Evolutionary conservation across 148 eudicot genomes (phyloP).

Genomic region (Amaranthus cruentus): DNA sequence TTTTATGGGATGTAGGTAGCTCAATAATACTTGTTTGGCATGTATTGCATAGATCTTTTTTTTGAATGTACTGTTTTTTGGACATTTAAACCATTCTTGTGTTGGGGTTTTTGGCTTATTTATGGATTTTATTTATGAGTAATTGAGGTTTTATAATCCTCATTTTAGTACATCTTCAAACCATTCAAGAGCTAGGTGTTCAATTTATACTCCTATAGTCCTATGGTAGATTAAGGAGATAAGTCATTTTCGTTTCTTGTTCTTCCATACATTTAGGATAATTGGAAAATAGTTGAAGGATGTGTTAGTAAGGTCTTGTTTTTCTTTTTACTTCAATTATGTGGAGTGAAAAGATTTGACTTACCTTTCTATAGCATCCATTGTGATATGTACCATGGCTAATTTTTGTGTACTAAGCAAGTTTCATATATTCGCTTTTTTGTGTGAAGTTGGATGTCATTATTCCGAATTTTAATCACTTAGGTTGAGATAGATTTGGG

Average conservation of each 20-base stretch:
- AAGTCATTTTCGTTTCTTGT: too few species aligned
- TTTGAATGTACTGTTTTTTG: background rate
- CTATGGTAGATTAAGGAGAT: background rate
- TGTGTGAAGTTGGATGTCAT: too few species aligned
- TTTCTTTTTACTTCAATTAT: background rate
- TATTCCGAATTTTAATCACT: too few species aligned
- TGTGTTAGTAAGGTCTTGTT: conserved; percentile 1
- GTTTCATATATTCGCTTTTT: too few species aligned
- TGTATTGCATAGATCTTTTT: background rate
- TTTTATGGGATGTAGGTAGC: conserved; percentile 1
- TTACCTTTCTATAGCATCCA: background rate
- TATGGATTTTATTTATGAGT: background rate
- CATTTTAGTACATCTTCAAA: background rate
- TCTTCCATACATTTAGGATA: background rate
- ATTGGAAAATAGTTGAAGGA: background rate
- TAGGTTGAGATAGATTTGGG: too few species aligned
- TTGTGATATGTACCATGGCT: background rate
- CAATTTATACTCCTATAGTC: background rate
- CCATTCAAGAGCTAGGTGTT: background rate
- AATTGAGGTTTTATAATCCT: background rate
- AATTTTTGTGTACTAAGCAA: too few species aligned
- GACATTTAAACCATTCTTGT: background rate
- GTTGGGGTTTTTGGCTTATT: conserved; percentile 14
- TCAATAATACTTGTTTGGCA: conserved; percentile 17
- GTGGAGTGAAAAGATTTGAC: background rate